Base-by-base conservation (phyloP, 2,329 filamentous ascomycete genomes). In the Mycosphaerelloides madeirae region DNA sequence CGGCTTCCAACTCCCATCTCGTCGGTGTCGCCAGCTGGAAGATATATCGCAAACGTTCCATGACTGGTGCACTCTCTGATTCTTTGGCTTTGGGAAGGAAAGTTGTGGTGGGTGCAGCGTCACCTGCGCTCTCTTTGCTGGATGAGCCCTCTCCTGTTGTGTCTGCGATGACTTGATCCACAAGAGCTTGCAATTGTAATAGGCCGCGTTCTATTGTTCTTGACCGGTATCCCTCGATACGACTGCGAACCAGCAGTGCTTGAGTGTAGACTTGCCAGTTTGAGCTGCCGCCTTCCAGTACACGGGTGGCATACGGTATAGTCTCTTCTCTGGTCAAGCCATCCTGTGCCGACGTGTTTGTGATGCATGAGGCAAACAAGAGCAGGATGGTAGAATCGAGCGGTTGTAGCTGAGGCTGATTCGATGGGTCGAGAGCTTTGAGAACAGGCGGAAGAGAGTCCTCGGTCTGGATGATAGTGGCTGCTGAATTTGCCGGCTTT, bases 241-340 rank as follows among this genome's bases (percentile, higher is more conserved):
- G 78, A 48, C 87, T 95, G 34, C 93, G 79, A 1, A 97, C 86
- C 0, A 98, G 75, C 7, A 98, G 73, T 0, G 89, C 93, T 62
- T 97, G 90, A 0, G 93, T 96, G 63, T 97, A 97, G 28, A 96
- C 84, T 65, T 97, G 93, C 93, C 93, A 98, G 65, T 97, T 98
- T 1, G 88, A 91, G 35, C 85, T 85, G 55, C 91, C 90, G 49
- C 93, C 89, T 7, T 85, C 79, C 1, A 98, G 75, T 0, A 97
- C 93, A 31, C 93, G 81, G 1, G 83, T 84, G 1, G 93, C 93
- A 62, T 91, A 98, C 0, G 93, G 93, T 1, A 95, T 68, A 3
- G 95, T 91, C 63, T 97, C 88, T 67, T 97, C 90, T n/a, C 89
- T 78, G 0, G 90, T 97, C 1, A 98, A 73, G 0, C 86, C 84